Evolutionary conservation across 495 filamentous ascomycete species (phyloP).

Genomic region (Daldinia caldariorum): DNA sequence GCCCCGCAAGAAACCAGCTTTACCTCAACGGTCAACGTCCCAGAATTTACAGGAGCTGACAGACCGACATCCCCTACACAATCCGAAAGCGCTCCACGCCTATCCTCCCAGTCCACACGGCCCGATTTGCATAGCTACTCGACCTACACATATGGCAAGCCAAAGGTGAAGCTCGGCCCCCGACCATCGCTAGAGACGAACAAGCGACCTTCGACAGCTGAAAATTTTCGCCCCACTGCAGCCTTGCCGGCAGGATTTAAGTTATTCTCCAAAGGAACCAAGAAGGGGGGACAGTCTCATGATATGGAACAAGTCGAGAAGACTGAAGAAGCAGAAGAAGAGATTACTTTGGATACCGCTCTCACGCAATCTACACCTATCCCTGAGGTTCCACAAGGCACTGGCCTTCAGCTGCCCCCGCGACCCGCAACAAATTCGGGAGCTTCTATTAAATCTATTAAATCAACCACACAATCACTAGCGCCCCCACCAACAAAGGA

Average conservation of each 20-base stretch:
- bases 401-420: slow-evolving; percentile 51
- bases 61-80: slow-evolving; percentile 53
- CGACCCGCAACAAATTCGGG: slow-evolving; percentile 64
- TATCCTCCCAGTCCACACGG: slow-evolving; percentile 73
- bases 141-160: slow-evolving; percentile 65
- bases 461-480: slow-evolving; percentile 53
- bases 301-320: slow-evolving; percentile 38
- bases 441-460: slow-evolving; percentile 57
- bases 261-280: slow-evolving; percentile 57
- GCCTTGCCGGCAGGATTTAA: slow-evolving; percentile 69
- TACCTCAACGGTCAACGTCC: slow-evolving; percentile 50
- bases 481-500: slow-evolving; percentile 56
- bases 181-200: slow-evolving; percentile 77
- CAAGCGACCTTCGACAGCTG: slow-evolving; percentile 71
- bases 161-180: slow-evolving; percentile 85
- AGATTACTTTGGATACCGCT: slow-evolving; percentile 38
- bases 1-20: slow-evolving; percentile 55
- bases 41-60: slow-evolving; percentile 52
- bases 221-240: slow-evolving; percentile 75
- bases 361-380: slow-evolving; percentile 31
- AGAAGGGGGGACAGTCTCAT: slow-evolving; percentile 52
- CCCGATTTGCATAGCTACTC: slow-evolving; percentile 70
- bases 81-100: slow-evolving; percentile 53
- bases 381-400: slow-evolving; percentile 42
- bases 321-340: slow-evolving; percentile 42